Percentiles rank a stretch among this genome's conserved stretches.
These are phyloP conservation scores for Tagetes patula DNA, from an alignment of 129 eudicot species.

Conservation along the genomic window DNA sequence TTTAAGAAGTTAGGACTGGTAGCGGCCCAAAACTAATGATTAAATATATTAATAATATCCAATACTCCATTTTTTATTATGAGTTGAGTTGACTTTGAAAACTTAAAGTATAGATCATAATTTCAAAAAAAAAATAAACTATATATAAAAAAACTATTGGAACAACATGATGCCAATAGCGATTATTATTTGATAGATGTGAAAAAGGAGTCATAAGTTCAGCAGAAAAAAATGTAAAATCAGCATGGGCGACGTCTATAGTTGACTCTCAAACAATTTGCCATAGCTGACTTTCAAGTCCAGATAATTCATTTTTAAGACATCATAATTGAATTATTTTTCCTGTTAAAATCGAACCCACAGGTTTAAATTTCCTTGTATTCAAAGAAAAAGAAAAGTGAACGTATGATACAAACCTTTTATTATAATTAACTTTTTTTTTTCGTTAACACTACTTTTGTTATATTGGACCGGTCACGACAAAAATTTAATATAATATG, in stretches of 20 bases:
- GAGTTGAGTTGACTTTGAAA: no score
- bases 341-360: neutral
- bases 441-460: neutral
- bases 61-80: no score
- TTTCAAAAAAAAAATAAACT: neutral
- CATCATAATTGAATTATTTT: neutral
- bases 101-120: neutral
- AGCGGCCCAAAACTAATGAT: no score
- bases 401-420: no score
- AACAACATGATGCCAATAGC: neutral
- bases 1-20: no score
- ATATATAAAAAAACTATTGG: neutral
- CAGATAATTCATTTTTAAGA: neutral
- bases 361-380: neutral
- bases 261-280: conserved; percentile 27
- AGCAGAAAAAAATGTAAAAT: conserved; percentile 11
- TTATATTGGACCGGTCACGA: neutral
- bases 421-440: no score
- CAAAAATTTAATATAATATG: neutral
- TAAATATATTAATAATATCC: no score
- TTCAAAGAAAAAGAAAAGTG: neutral
- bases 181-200: neutral
- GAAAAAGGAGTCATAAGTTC: conserved; percentile 19
- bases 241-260: conserved; percentile 30
- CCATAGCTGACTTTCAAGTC: conserved; percentile 21